These are phyloP conservation scores for Ganoderma lucidum DNA, from an alignment of 1,284 basidiomycete genomes.

Conservation along the genomic window DNA sequence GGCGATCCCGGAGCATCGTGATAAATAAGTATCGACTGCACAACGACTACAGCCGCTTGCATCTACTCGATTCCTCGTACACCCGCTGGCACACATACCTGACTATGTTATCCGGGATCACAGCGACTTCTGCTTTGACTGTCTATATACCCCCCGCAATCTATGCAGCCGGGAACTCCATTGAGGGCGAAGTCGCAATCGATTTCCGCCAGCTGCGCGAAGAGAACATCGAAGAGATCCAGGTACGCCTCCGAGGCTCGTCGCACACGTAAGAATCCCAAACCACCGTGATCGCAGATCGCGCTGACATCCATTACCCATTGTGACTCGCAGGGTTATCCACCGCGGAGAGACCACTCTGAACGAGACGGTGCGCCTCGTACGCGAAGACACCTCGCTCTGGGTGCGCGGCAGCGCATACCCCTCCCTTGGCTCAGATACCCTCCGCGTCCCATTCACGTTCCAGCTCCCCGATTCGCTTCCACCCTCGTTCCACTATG, in stretches of 20 bases:
- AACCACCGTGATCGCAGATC: background rate
- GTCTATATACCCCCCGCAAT: conserved; percentile 14
- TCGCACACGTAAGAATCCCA: conserved; percentile 13
- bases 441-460: conserved; percentile 35
- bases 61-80: too few relatives aligned
- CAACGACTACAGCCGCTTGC: too few relatives aligned
- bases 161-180: conserved; percentile 10
- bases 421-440: conserved; percentile 28
- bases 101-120: background rate
- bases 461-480: conserved; percentile 32
- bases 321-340: background rate
- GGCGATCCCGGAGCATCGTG: background rate
- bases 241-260: conserved; percentile 15
- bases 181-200: conserved; percentile 25
- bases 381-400: conserved; percentile 24
- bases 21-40: background rate
- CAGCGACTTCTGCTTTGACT: background rate
- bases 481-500: conserved; percentile 36
- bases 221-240: conserved; percentile 23
- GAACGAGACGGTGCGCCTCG: conserved; percentile 15
- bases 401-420: conserved; percentile 34
- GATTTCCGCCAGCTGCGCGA: conserved; percentile 20
- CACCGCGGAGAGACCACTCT: background rate
- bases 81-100: background rate
- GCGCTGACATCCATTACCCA: background rate